Evolutionary conservation across 106 monocot genomes (phyloP).

Genomic region (Dendrobium officinale): DNA sequence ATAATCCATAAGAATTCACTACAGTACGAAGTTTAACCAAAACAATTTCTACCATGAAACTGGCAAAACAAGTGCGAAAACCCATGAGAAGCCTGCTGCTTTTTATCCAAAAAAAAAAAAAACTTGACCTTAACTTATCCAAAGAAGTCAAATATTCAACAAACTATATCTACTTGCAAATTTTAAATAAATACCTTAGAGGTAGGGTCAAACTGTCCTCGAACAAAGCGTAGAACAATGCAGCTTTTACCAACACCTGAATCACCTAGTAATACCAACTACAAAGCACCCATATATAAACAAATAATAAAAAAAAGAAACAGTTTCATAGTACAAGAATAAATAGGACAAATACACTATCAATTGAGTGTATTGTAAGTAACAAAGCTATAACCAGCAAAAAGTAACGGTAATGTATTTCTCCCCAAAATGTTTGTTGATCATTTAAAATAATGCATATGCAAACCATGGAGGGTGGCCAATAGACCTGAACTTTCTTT

Average conservation of each 20-base stretch:
- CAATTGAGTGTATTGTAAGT: neutral
- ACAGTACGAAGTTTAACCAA: neutral
- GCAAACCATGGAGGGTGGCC: neutral
- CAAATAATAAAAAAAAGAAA: neutral
- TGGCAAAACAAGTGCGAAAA: neutral
- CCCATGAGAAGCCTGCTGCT: neutral
- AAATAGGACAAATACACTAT: neutral
- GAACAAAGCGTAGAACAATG: constrained; percentile 98
- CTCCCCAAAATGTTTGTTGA: neutral
- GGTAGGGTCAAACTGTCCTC: constrained; percentile 97
- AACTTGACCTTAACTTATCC: neutral
- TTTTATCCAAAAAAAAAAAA: neutral
- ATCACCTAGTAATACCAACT: constrained; percentile 94
- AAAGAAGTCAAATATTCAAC: neutral
- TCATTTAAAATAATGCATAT: neutral
- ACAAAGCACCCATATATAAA: constrained; percentile 2
- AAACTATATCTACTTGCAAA: neutral
- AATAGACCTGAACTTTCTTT: neutral
- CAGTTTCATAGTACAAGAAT: neutral
- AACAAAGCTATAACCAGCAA: neutral
- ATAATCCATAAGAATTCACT: constrained; percentile 8
- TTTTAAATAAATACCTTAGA: constrained; percentile 64
- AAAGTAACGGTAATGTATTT: neutral
- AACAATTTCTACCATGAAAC: neutral
- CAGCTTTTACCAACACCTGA: constrained; percentile 99